phyloP scores from a whole-genome alignment of 2,329 filamentous ascomycete genomes.

The Penicillium occitanis region DNA sequence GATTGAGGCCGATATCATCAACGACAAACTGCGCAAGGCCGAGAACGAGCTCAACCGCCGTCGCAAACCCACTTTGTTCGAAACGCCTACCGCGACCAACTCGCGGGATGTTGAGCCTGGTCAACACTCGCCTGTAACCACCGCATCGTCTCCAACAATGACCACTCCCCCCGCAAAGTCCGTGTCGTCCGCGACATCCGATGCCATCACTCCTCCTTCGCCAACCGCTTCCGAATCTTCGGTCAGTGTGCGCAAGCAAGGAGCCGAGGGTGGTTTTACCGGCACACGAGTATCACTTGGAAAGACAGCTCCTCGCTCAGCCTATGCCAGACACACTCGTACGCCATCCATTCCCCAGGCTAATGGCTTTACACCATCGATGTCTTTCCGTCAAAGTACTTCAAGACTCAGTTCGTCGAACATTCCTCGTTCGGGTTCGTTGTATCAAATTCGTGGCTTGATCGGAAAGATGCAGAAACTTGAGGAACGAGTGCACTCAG shows the following conservation, averaged over 20 bases:
- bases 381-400: constrained; percentile 39
- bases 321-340: constrained; percentile 53
- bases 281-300: constrained; percentile 49
- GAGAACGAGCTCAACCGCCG: constrained; percentile 54
- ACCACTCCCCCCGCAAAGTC: constrained; percentile 79
- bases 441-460: constrained; percentile 88
- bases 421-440: constrained; percentile 65
- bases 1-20: constrained; percentile 90
- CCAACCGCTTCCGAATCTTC: constrained; percentile 90
- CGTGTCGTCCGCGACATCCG: constrained; percentile 60
- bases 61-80: constrained; percentile 53
- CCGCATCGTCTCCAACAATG: constrained; percentile 83
- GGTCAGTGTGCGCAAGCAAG: constrained; percentile 56
- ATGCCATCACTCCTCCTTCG: constrained; percentile 80
- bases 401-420: constrained; percentile 29
- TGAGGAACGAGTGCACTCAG: constrained; percentile 88
- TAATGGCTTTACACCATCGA: constrained; percentile 48
- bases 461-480: constrained; percentile 97
- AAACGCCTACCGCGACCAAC: constrained; percentile 46
- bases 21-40: constrained; percentile 83
- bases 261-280: constrained; percentile 50
- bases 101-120: constrained; percentile 68
- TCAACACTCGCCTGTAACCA: constrained; percentile 75
- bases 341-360: constrained; percentile 59
- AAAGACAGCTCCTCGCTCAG: constrained; percentile 55